Base-by-base conservation (phyloP, 2,329 filamentous ascomycete species). In the Blastomyces emzantsi region DNA sequence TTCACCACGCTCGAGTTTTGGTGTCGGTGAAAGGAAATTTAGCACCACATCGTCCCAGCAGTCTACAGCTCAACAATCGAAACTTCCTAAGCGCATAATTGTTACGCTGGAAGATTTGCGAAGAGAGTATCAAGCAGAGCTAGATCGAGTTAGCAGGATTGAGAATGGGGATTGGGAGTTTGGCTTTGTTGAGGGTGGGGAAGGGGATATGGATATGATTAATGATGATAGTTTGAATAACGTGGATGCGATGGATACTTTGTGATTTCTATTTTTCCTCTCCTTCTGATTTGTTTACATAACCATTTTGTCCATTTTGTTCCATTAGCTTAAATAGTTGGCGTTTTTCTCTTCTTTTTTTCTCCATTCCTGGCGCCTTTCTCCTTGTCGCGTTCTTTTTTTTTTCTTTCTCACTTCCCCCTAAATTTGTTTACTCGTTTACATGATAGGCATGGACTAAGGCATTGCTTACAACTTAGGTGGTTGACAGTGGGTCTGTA, bases 81-180 rank as follows among this genome's bases (percentile, higher is more conserved):
- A 69, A 68, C 75, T 70, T 70, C 70, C 75, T 17, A 89, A 88
- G 78, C 86, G 92, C 66, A 88, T 85, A 73, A 86, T 97, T 45
- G 83, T 97, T 19, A 96, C 90, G 41, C 78, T 99, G 62, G 89
- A 89, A 39, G 92, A 96, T 73, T 80, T 97, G 61, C 84, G 92
- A 71, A 90, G 88, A 75, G 89, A 93, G 73, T 99, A 97, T 74
- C 90, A 96, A 77, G 85, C 84, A 30, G 92, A 97, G 76, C 79
- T 99, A 71, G 94, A 99, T 76, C 84, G 91, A 66, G 88, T 94
- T 69, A 90, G 89, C 61, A 89, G 90, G 62, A 92, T 97, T 73
- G 87, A 94, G 76, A 90, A 90, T 72, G 92, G 95, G 64, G 87
- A 95, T 73, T 97, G 95, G 80, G 89, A 89, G 19, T 90, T 97